Evolutionary conservation across 169 alveolate species (phyloP), one percentile per base, ranked within the genome.

Genomic region (Cryptosporidium xiaoi): DNA sequence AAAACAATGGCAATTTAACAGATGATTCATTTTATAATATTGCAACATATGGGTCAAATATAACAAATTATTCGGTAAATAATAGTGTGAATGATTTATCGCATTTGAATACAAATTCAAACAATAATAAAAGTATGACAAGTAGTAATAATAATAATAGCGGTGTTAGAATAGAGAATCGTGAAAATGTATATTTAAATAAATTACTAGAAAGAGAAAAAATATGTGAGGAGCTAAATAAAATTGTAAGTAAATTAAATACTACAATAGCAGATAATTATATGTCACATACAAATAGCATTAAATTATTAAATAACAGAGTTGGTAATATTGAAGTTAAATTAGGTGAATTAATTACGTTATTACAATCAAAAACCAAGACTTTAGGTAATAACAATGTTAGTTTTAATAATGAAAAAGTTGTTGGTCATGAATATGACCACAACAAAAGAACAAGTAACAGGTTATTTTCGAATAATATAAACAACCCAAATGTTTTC

Each of bases 1-100:
- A 66, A 20, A 66, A 53, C 50, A 64, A 69, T 15, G 31, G 60
- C 24, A 69, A 64, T 40, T 69, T 69, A 10, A 69, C 83, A 10
- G 83, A 69, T 24, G 83, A 69, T 53, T 69, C 83, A 16, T 34
- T 69, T 15, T 53, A 51, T 68, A 68, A 68, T 34, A 68, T 69
- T 20, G 56, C 46, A 33, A 69, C 67, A 27, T 69, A 51, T 56
- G 83, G 83, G 1, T 69, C 83, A 24, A 69, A 69, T 53, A 69
- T 69, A 50, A 66, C 83, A 51, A 69, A 69, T 18, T 69, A 69
- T 31, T 69, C 83, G 3, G 66, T 64, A n/a, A 34, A 69, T 69
- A 64, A 69, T 18, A 69, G 83, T 69, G 51, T 69, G 8, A 33
- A 69, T 69, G 83, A 69, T 33, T 31, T 51, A 18, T 6, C 48